Conservation (phyloP, 208 protist genomes). For the Acanthamoeba culbertsoni region DNA sequence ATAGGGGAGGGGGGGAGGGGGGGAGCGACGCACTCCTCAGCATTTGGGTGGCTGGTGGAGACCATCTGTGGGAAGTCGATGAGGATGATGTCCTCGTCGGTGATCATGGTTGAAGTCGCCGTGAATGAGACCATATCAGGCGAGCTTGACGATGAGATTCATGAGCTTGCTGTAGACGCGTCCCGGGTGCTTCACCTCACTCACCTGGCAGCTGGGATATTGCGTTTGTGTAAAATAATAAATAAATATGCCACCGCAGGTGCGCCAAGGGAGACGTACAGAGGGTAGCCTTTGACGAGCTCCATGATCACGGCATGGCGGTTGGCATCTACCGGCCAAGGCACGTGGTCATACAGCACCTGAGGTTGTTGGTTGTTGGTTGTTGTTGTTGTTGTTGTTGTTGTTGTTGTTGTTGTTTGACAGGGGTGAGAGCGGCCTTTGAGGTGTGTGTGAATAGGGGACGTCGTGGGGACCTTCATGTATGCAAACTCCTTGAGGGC, state of each 20-base stretch:
- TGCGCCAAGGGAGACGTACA: too few species aligned
- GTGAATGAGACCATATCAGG: slow-evolving; percentile 95
- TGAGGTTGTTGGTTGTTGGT: too few species aligned
- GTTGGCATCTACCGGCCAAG: slow-evolving; percentile 96
- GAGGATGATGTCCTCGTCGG: slow-evolving; percentile 90
- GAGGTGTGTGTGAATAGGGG: too few species aligned
- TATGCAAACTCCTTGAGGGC: slow-evolving; percentile 98
- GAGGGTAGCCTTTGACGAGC: slow-evolving; percentile 89
- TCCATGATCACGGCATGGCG: slow-evolving; percentile 98
- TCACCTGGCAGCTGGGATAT: slow-evolving; percentile 84
- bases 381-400: too few species aligned
- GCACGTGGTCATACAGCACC: slow-evolving; percentile 93
- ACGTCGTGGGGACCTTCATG: slow-evolving; percentile 88
- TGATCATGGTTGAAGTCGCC: slow-evolving; percentile 98
- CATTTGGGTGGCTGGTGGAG: slow-evolving; percentile 95
- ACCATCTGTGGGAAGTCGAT: slow-evolving; percentile 99
- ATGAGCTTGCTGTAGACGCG: slow-evolving; percentile 91
- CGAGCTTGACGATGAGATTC: slow-evolving; percentile 92
- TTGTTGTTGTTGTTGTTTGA: too few species aligned
- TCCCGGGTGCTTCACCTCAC: slow-evolving; percentile 87
- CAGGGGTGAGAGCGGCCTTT: too few species aligned
- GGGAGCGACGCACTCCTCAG: slow-evolving; percentile 81
- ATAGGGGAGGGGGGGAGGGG: not conserved
- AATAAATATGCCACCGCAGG: not conserved
- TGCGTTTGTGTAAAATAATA: not conserved